These are phyloP conservation scores for Xylariomycetidae sp. DNA, from an alignment of 2,329 filamentous ascomycete species.

Conservation along the genomic window DNA sequence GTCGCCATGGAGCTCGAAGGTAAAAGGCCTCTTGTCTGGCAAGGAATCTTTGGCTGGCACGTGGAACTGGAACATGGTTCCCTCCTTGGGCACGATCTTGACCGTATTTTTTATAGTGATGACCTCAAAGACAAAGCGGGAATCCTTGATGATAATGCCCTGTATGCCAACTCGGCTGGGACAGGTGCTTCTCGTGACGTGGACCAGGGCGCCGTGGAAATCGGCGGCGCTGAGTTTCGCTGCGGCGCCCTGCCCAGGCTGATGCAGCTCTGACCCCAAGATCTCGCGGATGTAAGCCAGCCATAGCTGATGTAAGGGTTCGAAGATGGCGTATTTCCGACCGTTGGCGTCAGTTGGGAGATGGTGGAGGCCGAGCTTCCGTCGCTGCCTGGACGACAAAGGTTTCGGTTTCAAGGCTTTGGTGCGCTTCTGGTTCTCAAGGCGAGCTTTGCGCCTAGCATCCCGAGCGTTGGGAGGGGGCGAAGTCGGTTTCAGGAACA, in stretches of 20 bases:
- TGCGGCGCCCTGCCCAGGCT: constrained; percentile 55
- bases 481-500: constrained; percentile 73
- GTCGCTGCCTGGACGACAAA: constrained; percentile 75
- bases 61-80: constrained; percentile 76
- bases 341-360: constrained; percentile 66
- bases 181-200: constrained; percentile 79
- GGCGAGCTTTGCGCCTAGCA: constrained; percentile 35
- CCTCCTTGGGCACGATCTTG: constrained; percentile 84
- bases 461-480: constrained; percentile 59
- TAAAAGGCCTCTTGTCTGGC: constrained; percentile 37
- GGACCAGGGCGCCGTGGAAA: constrained; percentile 79
- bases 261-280: constrained; percentile 56
- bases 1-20: constrained; percentile 83
- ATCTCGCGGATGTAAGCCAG: constrained; percentile 79
- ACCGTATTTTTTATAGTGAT: constrained; percentile 66
- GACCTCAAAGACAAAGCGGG: constrained; percentile 80
- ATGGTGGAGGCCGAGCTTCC: constrained; percentile 67
- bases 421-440: constrained; percentile 37
- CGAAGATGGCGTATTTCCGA: constrained; percentile 70
- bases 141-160: constrained; percentile 87
- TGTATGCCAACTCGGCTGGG: constrained; percentile 74
- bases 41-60: constrained; percentile 42
- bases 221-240: constrained; percentile 81
- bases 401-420: constrained; percentile 55
- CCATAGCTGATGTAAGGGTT: constrained; percentile 76